Percentiles rank a stretch among this genome's conserved stretches.
phyloP scores from a whole-genome alignment of 257 asterid species.

The Fraxinus excelsior region DNA sequence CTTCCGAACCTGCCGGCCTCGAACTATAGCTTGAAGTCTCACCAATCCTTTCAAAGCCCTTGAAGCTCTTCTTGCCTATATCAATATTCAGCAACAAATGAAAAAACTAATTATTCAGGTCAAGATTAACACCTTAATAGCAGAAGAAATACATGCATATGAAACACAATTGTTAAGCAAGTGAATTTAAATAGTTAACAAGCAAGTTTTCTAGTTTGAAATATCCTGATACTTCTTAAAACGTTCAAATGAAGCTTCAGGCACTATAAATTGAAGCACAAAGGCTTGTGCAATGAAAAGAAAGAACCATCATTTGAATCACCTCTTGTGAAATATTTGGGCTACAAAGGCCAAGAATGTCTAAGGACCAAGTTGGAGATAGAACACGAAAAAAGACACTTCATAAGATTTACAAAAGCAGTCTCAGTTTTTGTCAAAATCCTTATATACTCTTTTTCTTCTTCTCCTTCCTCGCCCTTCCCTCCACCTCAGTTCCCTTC shows the following conservation, averaged over 20 bases:
- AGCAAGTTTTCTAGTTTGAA: neutral
- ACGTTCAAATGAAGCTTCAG: too few species aligned
- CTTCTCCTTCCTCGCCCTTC: too few species aligned
- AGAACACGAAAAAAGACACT: too few species aligned
- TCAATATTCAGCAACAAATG: slow-evolving; percentile 1
- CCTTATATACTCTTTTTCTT: too few species aligned
- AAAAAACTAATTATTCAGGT: neutral
- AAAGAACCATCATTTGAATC: too few species aligned
- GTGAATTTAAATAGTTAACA: neutral
- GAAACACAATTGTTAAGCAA: neutral
- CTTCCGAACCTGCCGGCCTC: slow-evolving; percentile 86
- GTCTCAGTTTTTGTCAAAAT: too few species aligned
- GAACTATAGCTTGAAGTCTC: slow-evolving; percentile 91
- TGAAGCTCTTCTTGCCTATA: slow-evolving; percentile 89
- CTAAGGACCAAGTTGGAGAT: neutral
- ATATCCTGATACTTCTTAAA: too few species aligned
- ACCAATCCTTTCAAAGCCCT: slow-evolving; percentile 92
- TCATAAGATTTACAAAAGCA: neutral
- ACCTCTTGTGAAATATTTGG: too few species aligned
- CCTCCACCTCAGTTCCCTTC: too few species aligned
- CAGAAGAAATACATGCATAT: neutral
- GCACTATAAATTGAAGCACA: too few species aligned
- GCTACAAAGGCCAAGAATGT: too few species aligned
- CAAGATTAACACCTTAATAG: neutral
- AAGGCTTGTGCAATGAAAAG: too few species aligned